Evolutionary conservation across 305 asterid genomes (phyloP).

Genomic region (Nicotiana rustica): DNA sequence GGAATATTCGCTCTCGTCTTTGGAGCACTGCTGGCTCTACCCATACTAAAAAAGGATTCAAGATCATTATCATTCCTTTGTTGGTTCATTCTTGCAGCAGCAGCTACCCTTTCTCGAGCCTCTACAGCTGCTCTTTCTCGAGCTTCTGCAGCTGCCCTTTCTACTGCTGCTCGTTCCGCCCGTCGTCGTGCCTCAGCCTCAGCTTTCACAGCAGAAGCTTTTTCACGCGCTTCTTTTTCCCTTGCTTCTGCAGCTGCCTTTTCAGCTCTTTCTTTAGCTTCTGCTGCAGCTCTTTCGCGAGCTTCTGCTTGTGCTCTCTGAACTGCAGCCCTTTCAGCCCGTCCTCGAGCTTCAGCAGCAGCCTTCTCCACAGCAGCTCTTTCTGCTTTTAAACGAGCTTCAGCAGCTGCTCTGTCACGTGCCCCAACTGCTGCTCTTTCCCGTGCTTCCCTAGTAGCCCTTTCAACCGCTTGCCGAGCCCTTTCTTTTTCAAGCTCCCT

Average conservation of each 20-base stretch:
- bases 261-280: conserved; percentile 88
- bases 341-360: conserved; percentile 89
- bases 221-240: conserved; percentile 73
- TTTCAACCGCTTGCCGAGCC: conserved; percentile 90
- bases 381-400: conserved; percentile 75
- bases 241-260: conserved; percentile 89
- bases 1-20: conserved; percentile 71
- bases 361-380: conserved; percentile 85
- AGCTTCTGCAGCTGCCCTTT: conserved; percentile 93
- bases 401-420: conserved; percentile 71
- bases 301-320: conserved; percentile 98
- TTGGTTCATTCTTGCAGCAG: conserved; percentile 79
- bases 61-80: conserved; percentile 83
- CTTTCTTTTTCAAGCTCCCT: conserved; percentile 80
- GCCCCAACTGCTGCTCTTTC: conserved; percentile 90
- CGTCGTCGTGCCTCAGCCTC: conserved; percentile 83
- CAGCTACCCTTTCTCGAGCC: conserved; percentile 75
- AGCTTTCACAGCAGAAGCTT: conserved; percentile 63
- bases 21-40: conserved; percentile 95
- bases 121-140: conserved; percentile 89
- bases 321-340: conserved; percentile 94
- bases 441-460: conserved; percentile 99
- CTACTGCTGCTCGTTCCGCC: conserved; percentile 86
- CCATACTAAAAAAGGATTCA: conserved; percentile 88
- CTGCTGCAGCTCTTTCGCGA: conserved; percentile 98